These are phyloP conservation scores for Fusarium oligoseptatum DNA, from an alignment of 2,329 filamentous ascomycete genomes.

Conservation along the genomic window DNA sequence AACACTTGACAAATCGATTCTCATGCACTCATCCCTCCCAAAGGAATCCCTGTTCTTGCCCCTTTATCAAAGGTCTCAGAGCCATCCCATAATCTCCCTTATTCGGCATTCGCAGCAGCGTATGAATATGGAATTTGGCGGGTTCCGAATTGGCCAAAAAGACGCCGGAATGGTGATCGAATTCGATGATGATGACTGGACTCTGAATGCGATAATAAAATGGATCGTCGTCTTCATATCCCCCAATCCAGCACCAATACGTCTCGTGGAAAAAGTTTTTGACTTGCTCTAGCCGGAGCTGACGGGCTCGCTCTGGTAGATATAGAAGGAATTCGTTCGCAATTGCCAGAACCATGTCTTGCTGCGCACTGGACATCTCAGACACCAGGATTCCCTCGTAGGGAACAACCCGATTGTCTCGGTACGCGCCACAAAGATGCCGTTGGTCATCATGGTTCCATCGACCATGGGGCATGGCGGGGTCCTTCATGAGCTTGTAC, in stretches of 20 bases:
- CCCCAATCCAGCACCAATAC: constrained; percentile 84
- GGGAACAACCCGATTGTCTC: constrained; percentile 79
- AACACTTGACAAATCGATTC: too few species aligned
- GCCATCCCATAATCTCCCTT: constrained; percentile 77
- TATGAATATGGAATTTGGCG: constrained; percentile 77
- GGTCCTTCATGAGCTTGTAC: constrained; percentile 72
- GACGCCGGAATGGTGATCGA: constrained; percentile 84
- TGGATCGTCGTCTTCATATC: constrained; percentile 61
- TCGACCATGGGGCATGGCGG: constrained; percentile 73
- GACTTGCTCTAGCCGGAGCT: constrained; percentile 67
- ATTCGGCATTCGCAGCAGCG: constrained; percentile 78
- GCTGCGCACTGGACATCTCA: constrained; percentile 62
- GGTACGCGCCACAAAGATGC: constrained; percentile 77
- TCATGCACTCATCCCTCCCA: constrained; percentile 46
- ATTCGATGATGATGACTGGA: constrained; percentile 80
- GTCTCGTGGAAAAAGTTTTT: constrained; percentile 73
- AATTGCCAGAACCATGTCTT: constrained; percentile 68
- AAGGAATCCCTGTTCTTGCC: constrained; percentile 44
- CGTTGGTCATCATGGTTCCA: constrained; percentile 87
- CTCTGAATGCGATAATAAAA: constrained; percentile 85
- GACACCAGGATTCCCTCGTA: constrained; percentile 75
- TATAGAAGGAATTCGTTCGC: constrained; percentile 74
- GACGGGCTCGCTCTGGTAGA: constrained; percentile 68
- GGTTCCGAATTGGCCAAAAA: constrained; percentile 80
- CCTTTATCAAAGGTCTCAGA: constrained; percentile 14